Percentiles rank a stretch among this genome's conserved stretches.
These are phyloP conservation scores for Mycena vitilis DNA, from an alignment of 768 basidiomycete species.

Conservation along the genomic window DNA sequence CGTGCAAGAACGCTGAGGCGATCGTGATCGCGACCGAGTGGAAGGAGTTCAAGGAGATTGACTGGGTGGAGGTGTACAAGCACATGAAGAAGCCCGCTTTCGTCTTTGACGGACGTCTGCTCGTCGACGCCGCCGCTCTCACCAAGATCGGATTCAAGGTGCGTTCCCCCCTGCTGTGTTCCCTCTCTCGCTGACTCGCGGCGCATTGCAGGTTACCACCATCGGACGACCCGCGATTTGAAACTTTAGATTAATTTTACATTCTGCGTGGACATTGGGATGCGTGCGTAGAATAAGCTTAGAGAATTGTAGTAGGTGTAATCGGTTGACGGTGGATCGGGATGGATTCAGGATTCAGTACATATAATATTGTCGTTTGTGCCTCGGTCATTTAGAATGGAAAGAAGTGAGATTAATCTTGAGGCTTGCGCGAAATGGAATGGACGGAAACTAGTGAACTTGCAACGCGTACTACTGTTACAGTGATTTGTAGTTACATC, in stretches of 20 bases:
- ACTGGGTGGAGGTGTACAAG: constrained; percentile 88
- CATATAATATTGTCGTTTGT: background rate
- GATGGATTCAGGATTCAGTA: background rate
- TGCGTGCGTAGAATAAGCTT: constrained; percentile 1
- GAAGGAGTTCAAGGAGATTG: constrained; percentile 94
- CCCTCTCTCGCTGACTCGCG: background rate
- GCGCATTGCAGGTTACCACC: constrained; percentile 58
- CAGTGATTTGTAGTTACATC: too few relatives aligned
- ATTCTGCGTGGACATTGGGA: constrained; percentile 12
- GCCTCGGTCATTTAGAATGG: background rate
- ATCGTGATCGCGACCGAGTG: constrained; percentile 97
- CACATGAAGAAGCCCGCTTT: constrained; percentile 99
- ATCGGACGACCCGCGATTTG: constrained; percentile 58
- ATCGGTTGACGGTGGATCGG: background rate
- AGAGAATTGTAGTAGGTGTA: background rate
- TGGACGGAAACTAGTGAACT: background rate
- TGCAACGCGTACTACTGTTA: too few relatives aligned
- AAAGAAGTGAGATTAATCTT: too few relatives aligned
- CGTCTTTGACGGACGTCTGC: constrained; percentile 92
- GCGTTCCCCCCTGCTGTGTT: constrained; percentile 36
- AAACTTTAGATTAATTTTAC: constrained; percentile 1
- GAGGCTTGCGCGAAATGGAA: too few relatives aligned
- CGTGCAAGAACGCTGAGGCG: constrained; percentile 90
- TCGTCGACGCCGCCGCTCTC: constrained; percentile 85
- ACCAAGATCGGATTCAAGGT: constrained; percentile 92